Evolutionary conservation across 768 basidiomycete species (phyloP).

Genomic region (Trametes cubensis): DNA sequence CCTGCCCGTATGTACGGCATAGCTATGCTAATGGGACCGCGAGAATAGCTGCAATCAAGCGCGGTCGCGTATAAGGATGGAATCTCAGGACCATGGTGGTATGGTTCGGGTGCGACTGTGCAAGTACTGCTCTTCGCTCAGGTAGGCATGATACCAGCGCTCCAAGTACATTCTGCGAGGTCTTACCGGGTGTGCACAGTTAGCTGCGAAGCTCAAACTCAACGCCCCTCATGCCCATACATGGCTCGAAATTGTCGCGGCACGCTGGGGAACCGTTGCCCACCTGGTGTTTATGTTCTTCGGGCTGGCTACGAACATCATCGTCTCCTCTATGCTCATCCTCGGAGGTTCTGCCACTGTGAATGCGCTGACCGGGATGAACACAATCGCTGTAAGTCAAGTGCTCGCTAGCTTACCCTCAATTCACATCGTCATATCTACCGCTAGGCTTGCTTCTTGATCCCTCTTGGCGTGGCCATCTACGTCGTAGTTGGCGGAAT

Average conservation of each 20-base stretch:
- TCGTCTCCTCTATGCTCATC: constrained; percentile 86
- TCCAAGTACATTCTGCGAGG: neutral
- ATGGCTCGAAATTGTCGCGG: constrained; percentile 84
- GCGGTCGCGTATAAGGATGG: constrained; percentile 87
- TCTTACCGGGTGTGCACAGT: constrained; percentile 39
- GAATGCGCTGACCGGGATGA: constrained; percentile 86
- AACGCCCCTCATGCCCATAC: constrained; percentile 90
- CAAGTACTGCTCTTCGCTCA: constrained; percentile 90
- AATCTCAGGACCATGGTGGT: constrained; percentile 89
- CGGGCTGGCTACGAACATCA: constrained; percentile 88
- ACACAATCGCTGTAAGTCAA: constrained; percentile 67
- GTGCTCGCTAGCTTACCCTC: no score
- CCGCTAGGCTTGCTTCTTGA: constrained; percentile 86
- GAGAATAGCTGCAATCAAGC: constrained; percentile 67
- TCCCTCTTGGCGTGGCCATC: constrained; percentile 83
- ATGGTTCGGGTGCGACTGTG: constrained; percentile 86
- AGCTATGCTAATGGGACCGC: neutral
- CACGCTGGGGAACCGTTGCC: constrained; percentile 77
- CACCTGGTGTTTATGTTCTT: constrained; percentile 91
- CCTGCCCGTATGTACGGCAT: neutral
- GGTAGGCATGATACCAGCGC: constrained; percentile 38
- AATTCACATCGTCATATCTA: neutral
- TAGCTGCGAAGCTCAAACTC: constrained; percentile 89
- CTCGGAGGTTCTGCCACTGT: constrained; percentile 88
- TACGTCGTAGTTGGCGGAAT: constrained; percentile 89